phyloP scores from a whole-genome alignment of 768 basidiomycete genomes.

The Tricholomella constricta region DNA sequence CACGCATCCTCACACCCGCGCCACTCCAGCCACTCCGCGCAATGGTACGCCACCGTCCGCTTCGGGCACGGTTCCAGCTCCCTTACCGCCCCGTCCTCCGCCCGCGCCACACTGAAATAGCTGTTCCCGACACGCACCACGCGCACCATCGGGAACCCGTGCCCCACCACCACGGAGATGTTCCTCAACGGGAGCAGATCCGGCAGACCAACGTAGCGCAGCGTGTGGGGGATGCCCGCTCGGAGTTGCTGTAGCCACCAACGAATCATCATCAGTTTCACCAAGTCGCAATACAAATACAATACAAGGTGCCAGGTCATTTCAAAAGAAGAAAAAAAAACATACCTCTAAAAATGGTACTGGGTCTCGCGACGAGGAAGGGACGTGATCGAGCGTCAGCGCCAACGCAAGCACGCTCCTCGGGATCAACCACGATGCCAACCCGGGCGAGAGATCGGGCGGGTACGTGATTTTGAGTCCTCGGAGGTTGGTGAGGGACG shows the following conservation, averaged over 20 bases:
- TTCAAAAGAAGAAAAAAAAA: conserved; percentile 1
- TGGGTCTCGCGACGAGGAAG: conserved; percentile 40
- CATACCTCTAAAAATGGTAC: conserved; percentile 43
- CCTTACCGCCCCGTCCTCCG: conserved; percentile 30
- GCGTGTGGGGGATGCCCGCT: conserved; percentile 50
- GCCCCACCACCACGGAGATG: conserved; percentile 48
- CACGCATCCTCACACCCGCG: conserved; percentile 60
- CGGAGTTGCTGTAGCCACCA: conserved; percentile 55
- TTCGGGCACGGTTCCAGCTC: conserved; percentile 61
- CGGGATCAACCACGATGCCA: conserved; percentile 72
- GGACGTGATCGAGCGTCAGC: conserved; percentile 44
- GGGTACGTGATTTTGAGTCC: conserved; percentile 65
- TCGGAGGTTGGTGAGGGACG: conserved; percentile 52
- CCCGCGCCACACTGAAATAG: conserved; percentile 51
- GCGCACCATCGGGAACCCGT: conserved; percentile 63
- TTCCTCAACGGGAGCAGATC: conserved; percentile 44
- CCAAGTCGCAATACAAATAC: no score
- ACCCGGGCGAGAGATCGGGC: conserved; percentile 57
- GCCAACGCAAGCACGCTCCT: conserved; percentile 49
- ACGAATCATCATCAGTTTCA: no score
- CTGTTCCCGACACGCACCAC: conserved; percentile 54
- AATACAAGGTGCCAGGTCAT: no score
- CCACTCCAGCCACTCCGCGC: conserved; percentile 66
- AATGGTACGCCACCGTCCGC: conserved; percentile 51
- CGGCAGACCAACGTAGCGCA: conserved; percentile 59